phyloP scores from a whole-genome alignment of 352 stramenopile genomes.

The Pythium grandisporangium region DNA sequence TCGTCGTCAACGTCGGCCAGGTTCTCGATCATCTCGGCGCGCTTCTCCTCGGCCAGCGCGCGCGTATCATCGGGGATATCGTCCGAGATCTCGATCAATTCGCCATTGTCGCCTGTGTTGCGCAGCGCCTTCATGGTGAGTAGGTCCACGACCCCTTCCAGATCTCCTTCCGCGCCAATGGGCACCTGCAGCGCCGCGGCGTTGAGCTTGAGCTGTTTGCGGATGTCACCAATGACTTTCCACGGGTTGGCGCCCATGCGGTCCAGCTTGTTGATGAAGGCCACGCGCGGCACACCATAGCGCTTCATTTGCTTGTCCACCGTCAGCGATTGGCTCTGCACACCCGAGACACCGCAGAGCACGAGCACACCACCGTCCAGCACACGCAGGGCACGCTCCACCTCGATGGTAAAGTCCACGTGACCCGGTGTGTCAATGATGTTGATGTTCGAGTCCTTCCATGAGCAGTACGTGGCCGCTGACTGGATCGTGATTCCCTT shows the following conservation, averaged over 20 bases:
- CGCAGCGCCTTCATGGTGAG: slow-evolving; percentile 85
- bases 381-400: slow-evolving; percentile 96
- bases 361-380: slow-evolving; percentile 96
- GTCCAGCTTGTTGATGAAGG: slow-evolving; percentile 99
- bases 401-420: slow-evolving; percentile 99
- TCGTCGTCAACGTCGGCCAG: slow-evolving; percentile 98
- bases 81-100: slow-evolving; percentile 79
- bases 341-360: slow-evolving; percentile 87
- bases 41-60: slow-evolving; percentile 85
- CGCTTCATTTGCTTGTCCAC: slow-evolving; percentile 99
- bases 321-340: slow-evolving; percentile 98
- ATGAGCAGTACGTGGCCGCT: slow-evolving; percentile 95
- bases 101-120: slow-evolving; percentile 89
- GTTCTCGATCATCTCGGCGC: slow-evolving; percentile 89
- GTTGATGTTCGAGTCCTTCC: slow-evolving; percentile 98
- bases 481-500: slow-evolving; percentile 99
- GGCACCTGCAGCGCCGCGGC: slow-evolving; percentile 95
- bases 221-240: slow-evolving; percentile 92
- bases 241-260: slow-evolving; percentile 94
- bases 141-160: slow-evolving; percentile 96
- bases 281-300: slow-evolving; percentile 97
- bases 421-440: slow-evolving; percentile 99
- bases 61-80: slow-evolving; percentile 87
- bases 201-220: slow-evolving; percentile 96
- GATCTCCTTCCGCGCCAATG: slow-evolving; percentile 93